Evolutionary conservation across 2,329 filamentous ascomycete species (phyloP), one percentile per base, ranked within the genome.

Genomic region (Fonsecaea nubica): DNA sequence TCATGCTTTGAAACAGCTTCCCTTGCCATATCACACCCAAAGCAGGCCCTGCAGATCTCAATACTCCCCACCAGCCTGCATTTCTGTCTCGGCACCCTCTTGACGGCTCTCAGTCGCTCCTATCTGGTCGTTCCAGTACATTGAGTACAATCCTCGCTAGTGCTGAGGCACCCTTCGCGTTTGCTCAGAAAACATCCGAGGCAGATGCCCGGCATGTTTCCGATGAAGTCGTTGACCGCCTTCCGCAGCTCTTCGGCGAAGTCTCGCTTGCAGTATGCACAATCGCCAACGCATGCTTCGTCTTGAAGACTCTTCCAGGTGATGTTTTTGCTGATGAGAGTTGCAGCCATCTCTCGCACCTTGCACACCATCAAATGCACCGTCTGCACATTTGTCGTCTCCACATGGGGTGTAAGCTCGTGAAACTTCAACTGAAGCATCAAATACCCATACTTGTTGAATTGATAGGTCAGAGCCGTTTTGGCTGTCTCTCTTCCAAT

Each of bases 171-270:
- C 7, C 13, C 36, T 36, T 57, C 21, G 8, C 12, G 3, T 13
- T 21, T 25, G 32, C 32, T 25, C 15, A 59, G 13, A 38, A 45
- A 59, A 38, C 56, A 59, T 30, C 7, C 21, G 18, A 59, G 56
- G 18, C 56, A 59, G 18, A 59, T 59, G 3, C 56, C 56, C 38
- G 56, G 38, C 3, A 59, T 15, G 10, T 33, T 10, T 12, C 25
- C 7, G 21, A 33, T 6, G 13, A 59, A 45, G 9, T 21, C 9
- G 18, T 59, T 42, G 30, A 45, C 56, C 10, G n/a, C n/a, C 12
- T 59, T 15, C 6, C 32, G 4, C 36, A 59, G n/a, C 2, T 59
- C 56, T n/a, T 10, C n/a, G 2, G 56, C 38, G 25, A 59, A 15
- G 36, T 59, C 56, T 1, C 38, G 38, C 12, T 6, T 12, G 38